Percentiles rank a stretch among this genome's conserved stretches.
These are phyloP conservation scores for Tylopilus sp. DNA, from an alignment of 768 basidiomycete species.

Conservation along the genomic window DNA sequence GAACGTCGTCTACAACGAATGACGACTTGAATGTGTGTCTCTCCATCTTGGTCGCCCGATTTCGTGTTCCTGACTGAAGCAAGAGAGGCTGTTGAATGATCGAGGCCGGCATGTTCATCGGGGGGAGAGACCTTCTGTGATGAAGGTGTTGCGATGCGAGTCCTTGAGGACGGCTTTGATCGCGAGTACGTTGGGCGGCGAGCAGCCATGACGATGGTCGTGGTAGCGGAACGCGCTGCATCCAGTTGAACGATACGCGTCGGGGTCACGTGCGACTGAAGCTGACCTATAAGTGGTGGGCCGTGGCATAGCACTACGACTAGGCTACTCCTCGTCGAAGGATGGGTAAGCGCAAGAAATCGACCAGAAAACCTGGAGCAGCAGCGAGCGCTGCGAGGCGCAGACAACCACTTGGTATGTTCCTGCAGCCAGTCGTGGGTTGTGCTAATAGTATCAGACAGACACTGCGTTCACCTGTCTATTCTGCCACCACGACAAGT, in stretches of 20 bases:
- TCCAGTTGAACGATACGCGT: slow-evolving; percentile 22
- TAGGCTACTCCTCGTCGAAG: neutral
- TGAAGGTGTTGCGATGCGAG: slow-evolving; percentile 47
- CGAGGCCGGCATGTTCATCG: slow-evolving; percentile 16
- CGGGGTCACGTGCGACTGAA: slow-evolving; percentile 30
- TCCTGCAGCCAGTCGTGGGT: neutral
- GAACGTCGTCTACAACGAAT: slow-evolving; percentile 87
- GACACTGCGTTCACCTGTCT: slow-evolving; percentile 84
- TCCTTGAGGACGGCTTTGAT: slow-evolving; percentile 33
- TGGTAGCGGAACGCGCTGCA: slow-evolving; percentile 29
- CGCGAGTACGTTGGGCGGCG: slow-evolving; percentile 57
- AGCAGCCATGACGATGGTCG: slow-evolving; percentile 49
- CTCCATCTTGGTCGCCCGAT: slow-evolving; percentile 38
- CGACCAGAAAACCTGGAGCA: slow-evolving; percentile 73
- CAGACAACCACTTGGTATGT: slow-evolving; percentile 68
- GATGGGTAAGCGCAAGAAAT: slow-evolving; percentile 93
- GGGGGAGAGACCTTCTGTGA: slow-evolving; percentile 24
- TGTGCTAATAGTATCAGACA: slow-evolving; percentile 27
- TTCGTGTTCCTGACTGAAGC: slow-evolving; percentile 27
- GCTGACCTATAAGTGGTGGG: too few relatives aligned
- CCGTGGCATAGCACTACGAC: neutral
- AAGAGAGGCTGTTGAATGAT: slow-evolving; percentile 25
- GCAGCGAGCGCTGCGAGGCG: slow-evolving; percentile 53
- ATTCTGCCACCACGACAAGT: slow-evolving; percentile 88
- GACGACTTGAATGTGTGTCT: slow-evolving; percentile 91